Base-by-base conservation (phyloP, 2,329 filamentous ascomycete genomes). In the Aciculosporium take region DNA sequence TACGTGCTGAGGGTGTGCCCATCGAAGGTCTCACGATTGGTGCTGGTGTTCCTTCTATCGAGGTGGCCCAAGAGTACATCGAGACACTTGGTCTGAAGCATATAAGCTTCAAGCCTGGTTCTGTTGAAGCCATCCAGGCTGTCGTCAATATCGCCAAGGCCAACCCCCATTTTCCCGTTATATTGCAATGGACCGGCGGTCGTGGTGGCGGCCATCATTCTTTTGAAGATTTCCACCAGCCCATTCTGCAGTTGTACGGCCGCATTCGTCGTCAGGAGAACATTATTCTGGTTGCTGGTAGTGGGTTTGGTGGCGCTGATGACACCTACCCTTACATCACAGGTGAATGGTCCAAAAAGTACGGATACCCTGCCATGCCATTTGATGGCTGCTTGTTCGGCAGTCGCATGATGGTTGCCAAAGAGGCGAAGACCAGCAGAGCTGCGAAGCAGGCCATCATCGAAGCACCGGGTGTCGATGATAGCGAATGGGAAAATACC, bases 141-240 rank as follows among this genome's bases (percentile, higher is more conserved):
- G 84, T 93, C 45, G 81, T 95, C 63, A 91, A 93, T 62, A 88
- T 95, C 54, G 87, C 88, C 49, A 91, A 84, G 64, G 84, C 85
- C n/a, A 91, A 94, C 59, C 87, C 88, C 2, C 80, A 76, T 23
- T 94, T 95, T 71, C 88, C 88, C n/a, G 76, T 94, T 40, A 78
- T 94, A 40, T 68, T 94, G 47, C 88, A 95, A 64, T 95, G 88
- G 88, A 95, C 88, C 45, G 88, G 88, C 57, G 88, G 88, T 31
- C 82, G 88, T 63, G 88, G 87, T 50, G 88, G 88, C 66, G 88
- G 88, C 43, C 88, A 94, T 61, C 88, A 95, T 66, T 94, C 87
- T 1, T 94, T 81, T 48, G 88, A 95, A 60, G 88, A 95, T 60
- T 94, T 95, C 72, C 88, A 94, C 61, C 80, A 88, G 55, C 88